Evolutionary conservation across 1,284 basidiomycete genomes (phyloP), one percentile per base, ranked within the genome.

Genomic region (Testicularia cyperi): DNA sequence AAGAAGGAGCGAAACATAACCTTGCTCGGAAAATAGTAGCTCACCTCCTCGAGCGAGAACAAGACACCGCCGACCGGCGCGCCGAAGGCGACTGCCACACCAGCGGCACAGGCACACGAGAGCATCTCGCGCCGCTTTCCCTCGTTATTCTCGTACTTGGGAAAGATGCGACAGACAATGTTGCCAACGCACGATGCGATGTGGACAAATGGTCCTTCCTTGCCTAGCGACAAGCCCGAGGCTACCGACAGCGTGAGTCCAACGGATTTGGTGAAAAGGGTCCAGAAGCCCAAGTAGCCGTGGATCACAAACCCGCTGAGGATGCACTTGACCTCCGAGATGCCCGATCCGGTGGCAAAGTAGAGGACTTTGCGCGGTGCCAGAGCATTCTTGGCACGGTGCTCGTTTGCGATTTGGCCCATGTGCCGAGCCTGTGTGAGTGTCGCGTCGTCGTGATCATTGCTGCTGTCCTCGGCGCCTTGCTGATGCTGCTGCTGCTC

Each of bases 261-360:
- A 25, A 92, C 82, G 7, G 87, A 82, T 75, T 97, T 97, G 10
- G 88, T 90, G 72, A 92, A 86, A 42, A 97, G 78, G 0, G 88
- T 91, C 60, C 90, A 86, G 30, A 82, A 86, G 22, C 94, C 94
- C 28, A 98, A 86, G 76, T 95, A 98, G 16, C 94, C 94, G 70
- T 95, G 91, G 54, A 98, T 96, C 15, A 97, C 92, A 68, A 96
- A 97, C 5, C 45, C 55, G 47, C 90, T 92, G 27, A 98, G 81
- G 47, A 97, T 95, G 54, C 91, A 92, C 79, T 97, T 98, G 77
- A 97, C 87, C 77, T 97, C 94, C 0, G 92, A 92, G 46, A 97
- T 94, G 55, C 94, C 94, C 70, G 88, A 91, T 12, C 94, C 94
- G 21, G 90, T 90, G 12, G 92, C 94, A 85, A 88, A 65, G 49